Evolutionary conservation across 2,329 filamentous ascomycete species (phyloP), one percentile per base, ranked within the genome.

Genomic region (Monosporascus ibericus): DNA sequence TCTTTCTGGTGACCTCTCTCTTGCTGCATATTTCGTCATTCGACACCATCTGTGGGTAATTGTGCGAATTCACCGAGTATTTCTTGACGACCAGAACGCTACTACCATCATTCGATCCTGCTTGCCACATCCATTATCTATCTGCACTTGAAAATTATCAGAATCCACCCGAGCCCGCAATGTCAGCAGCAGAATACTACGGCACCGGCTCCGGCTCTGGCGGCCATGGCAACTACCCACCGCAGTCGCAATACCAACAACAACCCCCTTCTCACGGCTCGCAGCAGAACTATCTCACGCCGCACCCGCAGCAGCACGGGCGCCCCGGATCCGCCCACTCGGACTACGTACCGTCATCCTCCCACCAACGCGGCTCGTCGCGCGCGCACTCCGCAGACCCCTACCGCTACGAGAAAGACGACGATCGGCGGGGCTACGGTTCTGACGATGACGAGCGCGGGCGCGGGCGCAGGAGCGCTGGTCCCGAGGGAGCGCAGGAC

Each of bases 111-210:
- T 11, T 34, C 11, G 27, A n/a, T 11, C 5, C 30, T 34, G 30
- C 30, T 34, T 34, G 11, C 30, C 11, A 14, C 30, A 14, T 34
- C 30, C 30, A 34, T 34, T 34, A 14, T 34, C 30, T 5, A 5
- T 34, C 9, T 34, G 11, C 30, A 14, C 6, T 34, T 14, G 30
- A 34, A 34, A 5, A 5, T 34, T 11, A 34, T 14, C 30, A 5
- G 5, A 34, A 34, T 14, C 9, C 30, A 34, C 30, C 9, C 30
- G 30, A 34, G 30, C 5, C 6, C 49, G 52, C 22, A 20, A 66
- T 66, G 64, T 62, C 64, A 47, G 65, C 65, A 15, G 53, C 61
- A 47, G 65, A 68, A 6, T 68, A 67, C 52, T 68, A 67, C 55
- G 58, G 55, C 8, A 56, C 58, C 20, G 55, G 57, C 5, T 36